These are phyloP conservation scores for Xerocomellus intermedius DNA, from an alignment of 768 basidiomycete species.

Conservation along the genomic window DNA sequence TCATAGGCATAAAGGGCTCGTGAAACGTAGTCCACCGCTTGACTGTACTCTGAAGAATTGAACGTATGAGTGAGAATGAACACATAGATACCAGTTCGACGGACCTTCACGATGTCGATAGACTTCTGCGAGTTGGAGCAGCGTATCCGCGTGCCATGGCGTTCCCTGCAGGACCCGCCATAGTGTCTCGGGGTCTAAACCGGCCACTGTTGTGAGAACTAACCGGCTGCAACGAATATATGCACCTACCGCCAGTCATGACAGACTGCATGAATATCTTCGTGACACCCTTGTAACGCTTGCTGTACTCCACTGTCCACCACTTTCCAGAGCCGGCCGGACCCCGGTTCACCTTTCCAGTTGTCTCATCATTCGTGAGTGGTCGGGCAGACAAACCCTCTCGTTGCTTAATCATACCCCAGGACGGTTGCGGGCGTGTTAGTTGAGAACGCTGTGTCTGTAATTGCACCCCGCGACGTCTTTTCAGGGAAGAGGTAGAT, in stretches of 20 bases:
- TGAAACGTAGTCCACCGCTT: constrained; percentile 85
- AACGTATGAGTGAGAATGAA: not conserved
- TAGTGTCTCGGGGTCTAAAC: constrained; percentile 75
- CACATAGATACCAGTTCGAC: constrained; percentile 1
- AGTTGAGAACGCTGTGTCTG: constrained; percentile 62
- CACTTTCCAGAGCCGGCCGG: constrained; percentile 62
- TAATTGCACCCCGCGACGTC: constrained; percentile 36
- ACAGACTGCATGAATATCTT: constrained; percentile 80
- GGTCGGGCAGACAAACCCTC: constrained; percentile 71
- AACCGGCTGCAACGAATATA: not conserved
- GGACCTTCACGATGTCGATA: constrained; percentile 79
- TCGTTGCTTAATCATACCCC: constrained; percentile 68
- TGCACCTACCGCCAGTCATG: constrained; percentile 68
- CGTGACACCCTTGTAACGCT: constrained; percentile 79
- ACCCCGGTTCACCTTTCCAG: constrained; percentile 42
- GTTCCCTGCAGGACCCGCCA: constrained; percentile 71
- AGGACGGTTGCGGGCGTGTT: constrained; percentile 70
- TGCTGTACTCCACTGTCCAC: constrained; percentile 89
- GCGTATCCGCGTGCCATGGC: constrained; percentile 92
- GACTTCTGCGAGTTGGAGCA: constrained; percentile 37
- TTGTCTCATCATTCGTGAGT: constrained; percentile 54
- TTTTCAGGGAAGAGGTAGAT: constrained; percentile 35
- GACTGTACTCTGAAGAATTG: constrained; percentile 62
- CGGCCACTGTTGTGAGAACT: not conserved
- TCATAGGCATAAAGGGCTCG: constrained; percentile 94